A percentile compares a stretch with the other conserved stretches of the same genome.
These are phyloP conservation scores for Penicillium vulpinum DNA, from an alignment of 2,329 filamentous ascomycete genomes.

Conservation along the genomic window DNA sequence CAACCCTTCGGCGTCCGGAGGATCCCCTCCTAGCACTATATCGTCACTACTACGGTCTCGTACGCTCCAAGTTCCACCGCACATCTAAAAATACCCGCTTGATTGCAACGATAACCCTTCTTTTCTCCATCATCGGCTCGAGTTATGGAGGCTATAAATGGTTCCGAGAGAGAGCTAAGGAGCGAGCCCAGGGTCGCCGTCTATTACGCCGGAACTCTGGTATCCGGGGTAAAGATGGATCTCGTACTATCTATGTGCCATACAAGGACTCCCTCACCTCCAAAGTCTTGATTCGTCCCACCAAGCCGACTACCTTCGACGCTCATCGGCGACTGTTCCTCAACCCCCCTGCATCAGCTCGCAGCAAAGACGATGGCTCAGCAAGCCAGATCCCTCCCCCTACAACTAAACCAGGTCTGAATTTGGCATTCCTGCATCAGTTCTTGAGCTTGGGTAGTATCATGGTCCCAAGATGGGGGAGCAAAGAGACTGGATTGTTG, in stretches of 20 bases:
- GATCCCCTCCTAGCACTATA: slow-evolving; percentile 66
- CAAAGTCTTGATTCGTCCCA: slow-evolving; percentile 87
- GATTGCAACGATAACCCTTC: slow-evolving; percentile 72
- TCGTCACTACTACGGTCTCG: slow-evolving; percentile 49
- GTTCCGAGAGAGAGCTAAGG: slow-evolving; percentile 71
- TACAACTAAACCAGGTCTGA: slow-evolving; percentile 90
- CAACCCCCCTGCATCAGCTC: slow-evolving; percentile 81
- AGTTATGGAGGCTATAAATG: slow-evolving; percentile 77
- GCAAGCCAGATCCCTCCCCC: slow-evolving; percentile 71
- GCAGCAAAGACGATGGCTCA: slow-evolving; percentile 65
- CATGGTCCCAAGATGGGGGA: slow-evolving; percentile 93
- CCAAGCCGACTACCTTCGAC: slow-evolving; percentile 92
- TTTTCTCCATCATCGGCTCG: slow-evolving; percentile 74
- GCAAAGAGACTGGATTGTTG: slow-evolving; percentile 89
- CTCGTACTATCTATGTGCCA: slow-evolving; percentile 90
- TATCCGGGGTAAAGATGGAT: slow-evolving; percentile 89
- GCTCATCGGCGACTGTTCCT: slow-evolving; percentile 91
- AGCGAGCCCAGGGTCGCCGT: slow-evolving; percentile 78
- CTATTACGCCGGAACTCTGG: slow-evolving; percentile 90
- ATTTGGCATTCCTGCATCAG: slow-evolving; percentile 93
- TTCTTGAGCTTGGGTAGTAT: slow-evolving; percentile 95
- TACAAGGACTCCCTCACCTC: slow-evolving; percentile 75
- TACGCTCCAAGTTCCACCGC: slow-evolving; percentile 56
- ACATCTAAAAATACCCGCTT: slow-evolving; percentile 72
- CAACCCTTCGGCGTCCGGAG: slow-evolving; percentile 70